Evolutionary conservation across 2,329 filamentous ascomycete genomes (phyloP).

Genomic region (Falciphora oryzae): DNA sequence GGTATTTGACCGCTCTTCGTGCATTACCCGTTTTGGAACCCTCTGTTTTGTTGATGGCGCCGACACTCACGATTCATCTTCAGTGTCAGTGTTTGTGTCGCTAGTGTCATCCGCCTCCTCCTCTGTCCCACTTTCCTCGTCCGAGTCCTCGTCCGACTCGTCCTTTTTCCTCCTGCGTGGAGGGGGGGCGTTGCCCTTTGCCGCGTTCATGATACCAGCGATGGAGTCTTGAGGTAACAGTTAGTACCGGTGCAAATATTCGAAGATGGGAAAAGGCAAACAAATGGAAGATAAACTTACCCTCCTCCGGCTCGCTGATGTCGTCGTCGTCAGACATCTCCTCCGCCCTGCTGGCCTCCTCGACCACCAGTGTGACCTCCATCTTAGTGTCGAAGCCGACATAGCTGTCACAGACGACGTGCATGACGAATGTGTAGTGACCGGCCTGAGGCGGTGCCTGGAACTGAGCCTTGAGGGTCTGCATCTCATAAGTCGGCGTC

Average conservation of each 20-base stretch:
- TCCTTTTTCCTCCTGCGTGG: slow-evolving; percentile 40
- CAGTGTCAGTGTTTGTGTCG: slow-evolving; percentile 63
- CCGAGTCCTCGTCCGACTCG: slow-evolving; percentile 52
- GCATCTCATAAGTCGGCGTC: slow-evolving; percentile 82
- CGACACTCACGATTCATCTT: slow-evolving; percentile 38
- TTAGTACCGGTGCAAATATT: slow-evolving; percentile 15
- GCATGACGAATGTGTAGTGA: slow-evolving; percentile 91
- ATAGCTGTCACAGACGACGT: slow-evolving; percentile 91
- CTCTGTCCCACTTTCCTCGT: slow-evolving; percentile 81
- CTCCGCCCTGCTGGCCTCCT: slow-evolving; percentile 80
- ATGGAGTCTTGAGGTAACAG: slow-evolving; percentile 60
- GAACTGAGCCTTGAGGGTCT: slow-evolving; percentile 96
- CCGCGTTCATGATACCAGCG: slow-evolving; percentile 82
- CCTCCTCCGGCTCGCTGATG: slow-evolving; percentile 96
- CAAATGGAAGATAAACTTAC: slow-evolving; percentile 46
- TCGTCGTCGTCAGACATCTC: slow-evolving; percentile 83
- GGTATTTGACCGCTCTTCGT: background rate
- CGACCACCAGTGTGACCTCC: slow-evolving; percentile 83
- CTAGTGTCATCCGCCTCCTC: slow-evolving; percentile 62
- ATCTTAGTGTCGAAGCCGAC: slow-evolving; percentile 89
- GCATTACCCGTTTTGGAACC: background rate
- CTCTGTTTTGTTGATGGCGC: background rate
- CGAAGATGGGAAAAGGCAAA: background rate
- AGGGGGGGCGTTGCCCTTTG: slow-evolving; percentile 63
- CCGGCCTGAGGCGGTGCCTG: slow-evolving; percentile 88